phyloP scores from a whole-genome alignment of 2,329 filamentous ascomycete genomes.

The Fusarium agapanthi region DNA sequence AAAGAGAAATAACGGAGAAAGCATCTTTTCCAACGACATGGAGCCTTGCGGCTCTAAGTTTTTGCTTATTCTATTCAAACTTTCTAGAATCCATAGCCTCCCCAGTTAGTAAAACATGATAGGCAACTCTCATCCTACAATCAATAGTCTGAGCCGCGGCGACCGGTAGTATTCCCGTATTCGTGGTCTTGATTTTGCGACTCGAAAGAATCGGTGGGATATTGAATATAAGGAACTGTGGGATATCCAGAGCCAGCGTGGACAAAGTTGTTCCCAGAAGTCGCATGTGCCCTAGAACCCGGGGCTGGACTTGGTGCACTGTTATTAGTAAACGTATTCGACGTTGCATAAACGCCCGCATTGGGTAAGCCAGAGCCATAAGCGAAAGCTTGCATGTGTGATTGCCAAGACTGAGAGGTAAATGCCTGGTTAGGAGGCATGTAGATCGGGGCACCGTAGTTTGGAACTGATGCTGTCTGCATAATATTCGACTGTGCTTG shows the following conservation, averaged over 20 bases:
- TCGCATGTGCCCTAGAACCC: neutral
- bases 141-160: neutral
- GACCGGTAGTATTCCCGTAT: accelerated
- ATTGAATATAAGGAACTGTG: too few species aligned
- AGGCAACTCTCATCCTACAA: neutral
- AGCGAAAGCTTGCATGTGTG: neutral
- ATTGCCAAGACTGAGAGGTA: neutral
- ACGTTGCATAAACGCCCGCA: too few species aligned
- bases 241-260: neutral
- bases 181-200: neutral
- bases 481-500: too few species aligned
- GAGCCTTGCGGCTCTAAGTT: neutral
- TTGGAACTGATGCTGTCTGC: neutral
- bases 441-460: accelerated
- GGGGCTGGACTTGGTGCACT: neutral
- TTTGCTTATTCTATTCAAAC: neutral
- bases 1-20: accelerated
- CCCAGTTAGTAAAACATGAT: neutral
- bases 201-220: neutral
- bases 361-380: too few species aligned
- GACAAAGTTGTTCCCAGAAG: neutral
- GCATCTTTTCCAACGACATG: accelerated
- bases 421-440: accelerated
- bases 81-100: neutral
- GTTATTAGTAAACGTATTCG: neutral